Conservation (phyloP, 352 stramenopile genomes). For the Thalassiosira hispida region DNA sequence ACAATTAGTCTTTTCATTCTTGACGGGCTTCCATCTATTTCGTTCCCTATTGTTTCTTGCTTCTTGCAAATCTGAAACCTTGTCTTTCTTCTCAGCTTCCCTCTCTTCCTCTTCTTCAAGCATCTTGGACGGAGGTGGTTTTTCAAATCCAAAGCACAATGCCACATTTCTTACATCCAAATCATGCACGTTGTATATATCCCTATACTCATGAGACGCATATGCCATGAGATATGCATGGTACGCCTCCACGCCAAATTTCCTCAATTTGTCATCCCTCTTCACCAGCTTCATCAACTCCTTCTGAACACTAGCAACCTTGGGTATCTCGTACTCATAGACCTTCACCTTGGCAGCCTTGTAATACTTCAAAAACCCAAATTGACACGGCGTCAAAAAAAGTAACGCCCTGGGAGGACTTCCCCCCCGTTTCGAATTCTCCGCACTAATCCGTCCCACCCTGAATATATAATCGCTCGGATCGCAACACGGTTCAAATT, state of each 20-base stretch:
- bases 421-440: too few relatives aligned
- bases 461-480: conserved; percentile 49
- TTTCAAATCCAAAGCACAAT: conserved; percentile 39
- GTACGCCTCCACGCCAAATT: conserved; percentile 24
- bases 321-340: conserved; percentile 46
- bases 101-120: not conserved
- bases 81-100: not conserved
- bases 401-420: conserved; percentile 17
- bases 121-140: not conserved
- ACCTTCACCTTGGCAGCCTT: conserved; percentile 35
- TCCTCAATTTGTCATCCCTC: conserved; percentile 22
- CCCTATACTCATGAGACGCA: conserved; percentile 36
- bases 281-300: conserved; percentile 21
- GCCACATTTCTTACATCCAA: conserved; percentile 38
- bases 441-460: conserved; percentile 20
- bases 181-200: conserved; percentile 47
- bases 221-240: conserved; percentile 38
- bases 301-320: conserved; percentile 36
- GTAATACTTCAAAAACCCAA: conserved; percentile 28
- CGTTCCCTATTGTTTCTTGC: not conserved
- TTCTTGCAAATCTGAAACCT: too few relatives aligned
- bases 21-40: not conserved
- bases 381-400: conserved; percentile 45
- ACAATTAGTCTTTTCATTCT: not conserved
- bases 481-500: conserved; percentile 45